A percentile compares a stretch with the other conserved stretches of the same genome.
Conservation (phyloP, 306 rosid species). For the Sphenostylis stenocarpa region DNA sequence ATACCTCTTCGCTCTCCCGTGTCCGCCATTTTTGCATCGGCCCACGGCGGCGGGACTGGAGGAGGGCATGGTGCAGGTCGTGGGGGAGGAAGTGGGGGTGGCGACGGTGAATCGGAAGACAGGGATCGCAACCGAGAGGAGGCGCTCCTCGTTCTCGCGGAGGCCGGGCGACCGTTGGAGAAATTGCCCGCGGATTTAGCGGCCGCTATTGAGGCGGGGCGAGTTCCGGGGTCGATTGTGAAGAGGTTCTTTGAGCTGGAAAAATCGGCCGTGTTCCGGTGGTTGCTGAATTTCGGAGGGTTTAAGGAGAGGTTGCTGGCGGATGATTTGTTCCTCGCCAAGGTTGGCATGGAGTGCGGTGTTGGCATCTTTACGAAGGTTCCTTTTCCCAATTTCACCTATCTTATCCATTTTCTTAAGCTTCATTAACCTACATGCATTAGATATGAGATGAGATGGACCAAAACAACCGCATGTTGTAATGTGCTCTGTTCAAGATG, state of each 20-base stretch:
- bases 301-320: slow-evolving; percentile 87
- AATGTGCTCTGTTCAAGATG: not conserved
- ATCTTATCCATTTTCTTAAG: not conserved
- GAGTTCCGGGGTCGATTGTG: slow-evolving; percentile 75
- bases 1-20: slow-evolving; percentile 6
- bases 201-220: slow-evolving; percentile 66
- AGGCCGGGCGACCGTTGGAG: slow-evolving; percentile 61
- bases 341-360: slow-evolving; percentile 93
- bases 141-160: slow-evolving; percentile 60
- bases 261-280: slow-evolving; percentile 63
- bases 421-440: not conserved
- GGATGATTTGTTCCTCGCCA: slow-evolving; percentile 85
- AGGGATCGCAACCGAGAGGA: slow-evolving; percentile 68
- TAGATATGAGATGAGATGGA: not conserved
- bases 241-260: slow-evolving; percentile 75
- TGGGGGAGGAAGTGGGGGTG: slow-evolving; percentile 9
- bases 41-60: not conserved
- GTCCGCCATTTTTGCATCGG: slow-evolving; percentile 27
- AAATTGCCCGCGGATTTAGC: slow-evolving; percentile 74
- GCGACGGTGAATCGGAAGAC: slow-evolving; percentile 41
- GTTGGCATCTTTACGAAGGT: slow-evolving; percentile 96
- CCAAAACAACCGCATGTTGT: not conserved
- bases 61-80: slow-evolving; percentile 11
- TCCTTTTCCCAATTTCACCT: not conserved
- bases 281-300: slow-evolving; percentile 90